phyloP scores from a whole-genome alignment of 495 filamentous ascomycete species.

The Tuber brumale region DNA sequence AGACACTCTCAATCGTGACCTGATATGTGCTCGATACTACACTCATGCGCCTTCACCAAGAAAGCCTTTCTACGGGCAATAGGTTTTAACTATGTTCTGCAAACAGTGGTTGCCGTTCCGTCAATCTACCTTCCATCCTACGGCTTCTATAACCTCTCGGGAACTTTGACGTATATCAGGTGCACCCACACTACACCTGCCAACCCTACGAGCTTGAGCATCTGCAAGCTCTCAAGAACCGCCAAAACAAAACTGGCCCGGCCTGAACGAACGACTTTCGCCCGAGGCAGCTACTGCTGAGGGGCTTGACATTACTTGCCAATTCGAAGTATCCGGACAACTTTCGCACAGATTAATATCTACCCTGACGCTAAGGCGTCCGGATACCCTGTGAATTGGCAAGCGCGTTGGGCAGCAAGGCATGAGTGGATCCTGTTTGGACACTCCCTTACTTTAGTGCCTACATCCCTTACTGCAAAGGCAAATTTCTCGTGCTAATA shows the following conservation, averaged over 20 bases:
- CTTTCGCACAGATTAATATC: not conserved
- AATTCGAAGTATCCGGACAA: not conserved
- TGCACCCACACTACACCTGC: constrained; percentile 56
- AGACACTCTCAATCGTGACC: not conserved
- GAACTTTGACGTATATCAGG: constrained; percentile 56
- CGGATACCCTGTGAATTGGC: not conserved
- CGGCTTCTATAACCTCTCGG: constrained; percentile 60
- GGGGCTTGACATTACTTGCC: constrained; percentile 45
- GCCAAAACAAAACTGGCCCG: constrained; percentile 48
- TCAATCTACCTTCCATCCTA: constrained; percentile 54
- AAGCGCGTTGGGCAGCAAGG: constrained; percentile 53
- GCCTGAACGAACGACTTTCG: constrained; percentile 48
- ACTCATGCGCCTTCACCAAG: constrained; percentile 6
- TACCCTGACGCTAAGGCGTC: not conserved
- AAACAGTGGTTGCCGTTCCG: constrained; percentile 53
- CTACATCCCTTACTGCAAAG: not conserved
- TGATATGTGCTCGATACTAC: not conserved
- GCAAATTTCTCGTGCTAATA: not conserved
- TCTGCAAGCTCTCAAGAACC: constrained; percentile 43
- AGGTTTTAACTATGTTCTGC: constrained; percentile 52
- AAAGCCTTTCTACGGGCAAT: constrained; percentile 53
- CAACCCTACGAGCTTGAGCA: constrained; percentile 50
- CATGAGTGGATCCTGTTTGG: constrained; percentile 43
- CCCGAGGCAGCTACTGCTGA: constrained; percentile 58
- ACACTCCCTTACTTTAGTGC: not conserved